These are phyloP conservation scores for Asclepias syriaca DNA, from an alignment of 257 asterid species.

Conservation along the genomic window DNA sequence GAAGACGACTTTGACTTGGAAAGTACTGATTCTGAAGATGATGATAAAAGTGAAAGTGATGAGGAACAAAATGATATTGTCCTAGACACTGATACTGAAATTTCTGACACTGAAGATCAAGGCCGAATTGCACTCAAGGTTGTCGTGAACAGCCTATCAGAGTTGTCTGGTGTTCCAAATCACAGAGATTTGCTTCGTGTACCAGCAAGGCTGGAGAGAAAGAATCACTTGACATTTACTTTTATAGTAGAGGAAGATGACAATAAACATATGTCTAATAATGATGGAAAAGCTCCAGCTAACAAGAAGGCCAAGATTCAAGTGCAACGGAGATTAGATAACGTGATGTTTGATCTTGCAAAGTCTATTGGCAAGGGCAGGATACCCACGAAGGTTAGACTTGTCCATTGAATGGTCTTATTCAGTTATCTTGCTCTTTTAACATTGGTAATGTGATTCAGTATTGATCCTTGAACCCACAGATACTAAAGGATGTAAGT, in stretches of 20 bases:
- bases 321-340: conserved; percentile 54
- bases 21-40: conserved; percentile 23
- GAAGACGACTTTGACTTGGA: conserved; percentile 30
- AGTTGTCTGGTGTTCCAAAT: conserved; percentile 32
- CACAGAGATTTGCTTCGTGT: conserved; percentile 64
- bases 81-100: conserved; percentile 43
- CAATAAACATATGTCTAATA: conserved; percentile 31
- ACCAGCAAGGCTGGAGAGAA: conserved; percentile 79
- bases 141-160: conserved; percentile 53
- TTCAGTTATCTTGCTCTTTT: neutral
- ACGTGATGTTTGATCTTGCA: conserved; percentile 76
- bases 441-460: conserved; percentile 12
- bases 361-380: conserved; percentile 80
- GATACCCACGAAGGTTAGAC: conserved; percentile 77
- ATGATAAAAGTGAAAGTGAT: conserved; percentile 24
- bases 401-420: neutral
- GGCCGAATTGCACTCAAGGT: conserved; percentile 68
- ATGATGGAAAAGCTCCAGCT: conserved; percentile 43
- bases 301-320: conserved; percentile 59
- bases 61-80: conserved; percentile 36
- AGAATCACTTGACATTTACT: conserved; percentile 61
- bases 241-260: conserved; percentile 75
- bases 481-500: conserved; percentile 89
- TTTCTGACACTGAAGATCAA: conserved; percentile 49
- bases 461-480: conserved; percentile 20